Evolutionary conservation across 164 flowering plant genomes (phyloP).

Genomic region (Buxus sempervirens): DNA sequence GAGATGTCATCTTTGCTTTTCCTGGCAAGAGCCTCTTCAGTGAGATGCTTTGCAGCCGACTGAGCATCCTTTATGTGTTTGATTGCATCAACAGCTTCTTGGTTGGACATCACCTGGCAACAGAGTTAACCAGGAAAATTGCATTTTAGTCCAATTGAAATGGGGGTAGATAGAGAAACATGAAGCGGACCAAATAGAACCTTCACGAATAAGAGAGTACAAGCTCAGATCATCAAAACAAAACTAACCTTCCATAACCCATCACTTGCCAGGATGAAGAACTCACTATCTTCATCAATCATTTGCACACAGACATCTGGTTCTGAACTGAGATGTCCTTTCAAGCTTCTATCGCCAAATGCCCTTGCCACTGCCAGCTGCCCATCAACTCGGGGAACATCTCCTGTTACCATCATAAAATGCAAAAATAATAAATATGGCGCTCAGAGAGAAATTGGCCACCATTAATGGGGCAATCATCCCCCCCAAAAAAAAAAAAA

Average conservation of each 20-base stretch:
- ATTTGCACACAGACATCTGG: slow-evolving; percentile 57
- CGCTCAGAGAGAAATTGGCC: not conserved
- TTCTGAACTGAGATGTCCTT: slow-evolving; percentile 82
- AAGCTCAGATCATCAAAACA: not conserved
- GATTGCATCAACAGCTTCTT: slow-evolving; percentile 67
- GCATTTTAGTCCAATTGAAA: not conserved
- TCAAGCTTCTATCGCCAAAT: slow-evolving; percentile 93
- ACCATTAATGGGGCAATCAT: not conserved
- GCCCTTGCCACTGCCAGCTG: slow-evolving; percentile 91
- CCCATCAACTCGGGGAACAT: slow-evolving; percentile 94
- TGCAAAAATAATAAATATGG: not conserved
- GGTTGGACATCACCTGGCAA: slow-evolving; percentile 75
- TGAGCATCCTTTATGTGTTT: slow-evolving; percentile 56
- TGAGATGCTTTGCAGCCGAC: slow-evolving; percentile 66
- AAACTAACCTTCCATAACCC: slow-evolving; percentile 91
- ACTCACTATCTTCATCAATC: slow-evolving; percentile 65
- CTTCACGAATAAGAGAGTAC: too few relatives aligned
- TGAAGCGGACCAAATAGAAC: not conserved
- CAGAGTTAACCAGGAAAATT: not conserved
- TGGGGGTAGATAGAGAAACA: too few relatives aligned
- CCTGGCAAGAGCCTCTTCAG: slow-evolving; percentile 65
- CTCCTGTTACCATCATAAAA: slow-evolving; percentile 43
- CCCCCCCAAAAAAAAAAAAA: too few relatives aligned
- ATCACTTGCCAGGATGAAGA: slow-evolving; percentile 84
- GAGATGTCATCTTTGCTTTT: slow-evolving; percentile 81